Conservation (phyloP, 345 rosid genomes). For the Odontarrhena argentea region DNA sequence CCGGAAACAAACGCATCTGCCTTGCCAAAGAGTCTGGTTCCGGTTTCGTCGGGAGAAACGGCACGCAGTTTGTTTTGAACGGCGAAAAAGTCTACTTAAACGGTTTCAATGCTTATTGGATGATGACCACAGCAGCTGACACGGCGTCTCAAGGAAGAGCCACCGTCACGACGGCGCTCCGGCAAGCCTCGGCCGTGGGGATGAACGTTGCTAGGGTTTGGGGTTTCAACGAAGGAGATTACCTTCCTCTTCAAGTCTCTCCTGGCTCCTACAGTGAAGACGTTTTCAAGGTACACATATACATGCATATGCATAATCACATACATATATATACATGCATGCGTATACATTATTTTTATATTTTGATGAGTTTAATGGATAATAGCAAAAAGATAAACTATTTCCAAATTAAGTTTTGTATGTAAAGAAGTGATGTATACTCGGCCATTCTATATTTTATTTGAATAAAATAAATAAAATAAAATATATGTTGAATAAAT, state of each 20-base stretch:
- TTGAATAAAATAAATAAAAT: no score
- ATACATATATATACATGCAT: neutral
- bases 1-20: conserved; percentile 34
- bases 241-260: conserved; percentile 62
- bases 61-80: conserved; percentile 50
- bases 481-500: no score
- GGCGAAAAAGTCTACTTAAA: conserved; percentile 56
- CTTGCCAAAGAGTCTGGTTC: conserved; percentile 34
- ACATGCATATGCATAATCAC: neutral
- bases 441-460: no score
- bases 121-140: conserved; percentile 66
- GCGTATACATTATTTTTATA: neutral
- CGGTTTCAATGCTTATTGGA: conserved; percentile 89
- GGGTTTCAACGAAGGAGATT: conserved; percentile 75
- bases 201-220: conserved; percentile 78
- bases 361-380: neutral
- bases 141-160: conserved; percentile 47
- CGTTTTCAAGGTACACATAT: conserved; percentile 56
- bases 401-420: no score
- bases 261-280: conserved; percentile 70
- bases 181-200: conserved; percentile 58
- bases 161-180: conserved; percentile 55
- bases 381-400: neutral
- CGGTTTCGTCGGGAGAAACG: conserved; percentile 48
- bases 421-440: no score